Evolutionary conservation across 1,139 yeast species (phyloP).

Genomic region (Debaryomyces sp.): DNA sequence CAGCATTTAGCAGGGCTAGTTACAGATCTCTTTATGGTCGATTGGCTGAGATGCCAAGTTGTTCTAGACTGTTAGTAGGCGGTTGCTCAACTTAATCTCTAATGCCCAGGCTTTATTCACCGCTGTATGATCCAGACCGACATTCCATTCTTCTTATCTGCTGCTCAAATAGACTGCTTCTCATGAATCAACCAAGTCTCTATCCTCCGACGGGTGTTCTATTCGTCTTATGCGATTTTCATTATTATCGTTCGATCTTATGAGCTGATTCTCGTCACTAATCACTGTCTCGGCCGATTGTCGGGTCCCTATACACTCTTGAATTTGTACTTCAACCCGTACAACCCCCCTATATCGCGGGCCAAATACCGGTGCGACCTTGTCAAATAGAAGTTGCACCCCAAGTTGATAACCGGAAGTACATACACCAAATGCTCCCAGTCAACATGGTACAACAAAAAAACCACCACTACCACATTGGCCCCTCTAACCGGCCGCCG

Average conservation of each 20-base stretch:
- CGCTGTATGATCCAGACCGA: too few species aligned
- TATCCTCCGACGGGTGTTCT: not conserved
- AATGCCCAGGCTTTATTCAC: too few species aligned
- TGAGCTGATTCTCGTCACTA: not conserved
- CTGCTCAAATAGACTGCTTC: not conserved
- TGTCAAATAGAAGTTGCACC: conserved; percentile 15
- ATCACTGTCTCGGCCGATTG: not conserved
- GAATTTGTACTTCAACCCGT: conserved; percentile 23
- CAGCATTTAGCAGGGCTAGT: too few species aligned
- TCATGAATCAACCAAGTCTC: not conserved
- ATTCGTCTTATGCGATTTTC: not conserved
- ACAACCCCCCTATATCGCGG: conserved; percentile 17
- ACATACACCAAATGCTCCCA: conserved; percentile 5
- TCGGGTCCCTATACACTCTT: conserved; percentile 19
- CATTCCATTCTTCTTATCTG: not conserved
- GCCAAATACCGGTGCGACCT: conserved; percentile 15
- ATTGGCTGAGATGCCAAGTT: not conserved
- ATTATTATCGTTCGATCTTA: not conserved
- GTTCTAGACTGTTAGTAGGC: not conserved
- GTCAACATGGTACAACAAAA: not conserved
- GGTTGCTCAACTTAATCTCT: not conserved
- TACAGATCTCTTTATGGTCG: not conserved
- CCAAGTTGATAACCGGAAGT: conserved; percentile 20
- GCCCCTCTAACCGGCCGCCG: conserved; percentile 9
- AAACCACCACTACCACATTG: conserved; percentile 4